Evolutionary conservation across 164 flowering plant species (phyloP), one percentile per base, ranked within the genome.

Genomic region (Kingdonia uniflora): DNA sequence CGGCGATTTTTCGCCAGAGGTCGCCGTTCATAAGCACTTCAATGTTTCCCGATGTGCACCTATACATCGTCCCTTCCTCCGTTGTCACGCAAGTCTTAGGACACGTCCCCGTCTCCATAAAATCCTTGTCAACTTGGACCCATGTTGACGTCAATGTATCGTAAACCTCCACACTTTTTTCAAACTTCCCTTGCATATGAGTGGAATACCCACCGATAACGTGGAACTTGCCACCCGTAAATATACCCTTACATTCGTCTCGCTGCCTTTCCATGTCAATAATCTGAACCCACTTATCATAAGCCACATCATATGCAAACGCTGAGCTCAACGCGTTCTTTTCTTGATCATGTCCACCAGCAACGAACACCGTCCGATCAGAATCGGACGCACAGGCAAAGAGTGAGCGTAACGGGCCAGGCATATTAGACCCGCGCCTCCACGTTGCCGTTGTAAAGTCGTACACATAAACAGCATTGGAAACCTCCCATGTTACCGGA

Each of bases 121-220:
- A 56, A 14, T 66, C 64, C 6, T 56, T 24, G 6, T 20, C n/a
- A 2, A 64, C 64, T 0, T 13, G 54, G 16, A 37, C 60, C 85
- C 89, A 82, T 47, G 42, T 48, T 64, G 67, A 49, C 21, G 71
- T 60, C 55, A 57, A 54, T 0, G 41, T 3, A n/a, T 80, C 69
- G 21, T 72, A 75, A 3, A 46, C 62, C 55, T 87, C 85, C 0
- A 76, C 71, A 24, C 68, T 62, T 19, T 43, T 56, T 65, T 61
- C 75, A 42, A 87, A 87, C 12, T 59, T 47, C 0, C 95, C 95
- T 49, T 87, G 95, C 68, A 0, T 48, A 0, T 76, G 76, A 1
- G 89, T 80, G 0, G 17, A 10, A 41, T 87, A 87, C 6, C 92
- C 92, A 0, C 95, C 82, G 65, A 84, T 67, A 69, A 75, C 85